Conservation (phyloP, 2,329 filamentous ascomycete genomes). For the Saccharata proteae region DNA sequence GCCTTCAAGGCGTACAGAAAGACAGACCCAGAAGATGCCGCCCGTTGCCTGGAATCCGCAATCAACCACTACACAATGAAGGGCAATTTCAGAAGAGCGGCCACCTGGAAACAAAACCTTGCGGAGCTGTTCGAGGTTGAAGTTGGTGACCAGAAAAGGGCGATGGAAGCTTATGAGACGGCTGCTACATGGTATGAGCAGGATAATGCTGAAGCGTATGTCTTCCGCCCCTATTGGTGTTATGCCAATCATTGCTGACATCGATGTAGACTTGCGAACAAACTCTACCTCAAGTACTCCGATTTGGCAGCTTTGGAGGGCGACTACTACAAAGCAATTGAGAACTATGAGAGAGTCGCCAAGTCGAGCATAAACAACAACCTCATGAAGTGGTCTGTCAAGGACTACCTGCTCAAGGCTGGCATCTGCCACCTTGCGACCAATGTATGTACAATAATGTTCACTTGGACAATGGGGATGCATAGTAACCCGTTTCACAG, state of each 20-base stretch:
- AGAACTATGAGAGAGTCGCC: slow-evolving; percentile 67
- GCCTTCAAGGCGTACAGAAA: slow-evolving; percentile 87
- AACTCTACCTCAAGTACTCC: slow-evolving; percentile 83
- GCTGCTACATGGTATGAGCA: slow-evolving; percentile 77
- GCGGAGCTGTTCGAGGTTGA: slow-evolving; percentile 79
- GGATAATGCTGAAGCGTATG: slow-evolving; percentile 72
- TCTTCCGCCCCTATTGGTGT: slow-evolving; percentile 12
- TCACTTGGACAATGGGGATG: background rate
- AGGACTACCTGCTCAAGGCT: slow-evolving; percentile 90
- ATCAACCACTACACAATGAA: slow-evolving; percentile 79
- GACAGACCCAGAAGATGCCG: slow-evolving; percentile 70
- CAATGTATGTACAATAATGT: slow-evolving; percentile 24
- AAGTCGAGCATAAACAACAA: slow-evolving; percentile 72
- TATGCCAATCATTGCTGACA: background rate
- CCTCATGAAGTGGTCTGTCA: slow-evolving; percentile 85
- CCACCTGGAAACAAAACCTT: slow-evolving; percentile 72
- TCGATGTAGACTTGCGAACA: slow-evolving; percentile 64
- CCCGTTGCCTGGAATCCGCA: slow-evolving; percentile 34
- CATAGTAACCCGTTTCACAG: slow-evolving; percentile 14
- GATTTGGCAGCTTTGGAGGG: slow-evolving; percentile 71
- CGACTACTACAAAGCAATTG: slow-evolving; percentile 65
- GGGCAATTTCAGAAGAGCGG: slow-evolving; percentile 83
- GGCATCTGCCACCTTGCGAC: slow-evolving; percentile 77
- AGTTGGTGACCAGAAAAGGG: slow-evolving; percentile 59
- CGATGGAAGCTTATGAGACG: slow-evolving; percentile 66